These are phyloP conservation scores for Fraxinus ornus DNA, from an alignment of 305 asterid genomes.

Conservation along the genomic window DNA sequence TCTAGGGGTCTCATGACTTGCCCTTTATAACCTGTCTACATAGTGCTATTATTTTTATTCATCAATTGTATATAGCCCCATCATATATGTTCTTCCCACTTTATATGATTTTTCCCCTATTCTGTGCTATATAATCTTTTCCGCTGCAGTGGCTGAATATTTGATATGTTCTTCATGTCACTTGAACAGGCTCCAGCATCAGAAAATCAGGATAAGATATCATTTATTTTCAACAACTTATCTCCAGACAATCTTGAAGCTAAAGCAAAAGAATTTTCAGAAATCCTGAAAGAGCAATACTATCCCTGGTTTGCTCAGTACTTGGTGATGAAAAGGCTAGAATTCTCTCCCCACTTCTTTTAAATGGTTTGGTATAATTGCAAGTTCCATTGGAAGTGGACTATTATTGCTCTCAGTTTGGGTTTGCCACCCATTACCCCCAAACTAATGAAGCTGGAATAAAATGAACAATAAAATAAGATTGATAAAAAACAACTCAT, in stretches of 20 bases:
- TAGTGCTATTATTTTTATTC: background rate
- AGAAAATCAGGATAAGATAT: slow-evolving; percentile 92
- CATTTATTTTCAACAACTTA: slow-evolving; percentile 82
- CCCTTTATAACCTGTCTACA: background rate
- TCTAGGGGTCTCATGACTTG: background rate
- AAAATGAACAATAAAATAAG: slow-evolving; percentile 4
- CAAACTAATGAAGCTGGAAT: slow-evolving; percentile 13
- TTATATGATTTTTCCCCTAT: background rate
- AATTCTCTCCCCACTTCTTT: slow-evolving; percentile 2
- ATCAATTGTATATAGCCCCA: background rate
- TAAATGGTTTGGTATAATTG: slow-evolving; percentile 5
- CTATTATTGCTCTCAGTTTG: slow-evolving; percentile 13
- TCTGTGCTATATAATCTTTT: slow-evolving; percentile 16
- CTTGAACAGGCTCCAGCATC: slow-evolving; percentile 82
- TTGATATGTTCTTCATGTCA: slow-evolving; percentile 11
- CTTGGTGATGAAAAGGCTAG: slow-evolving; percentile 96
- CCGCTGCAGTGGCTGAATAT: slow-evolving; percentile 13
- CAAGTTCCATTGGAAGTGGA: slow-evolving; percentile 4
- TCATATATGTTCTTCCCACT: background rate
- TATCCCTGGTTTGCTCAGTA: slow-evolving; percentile 99
- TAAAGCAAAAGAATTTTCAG: slow-evolving; percentile 88
- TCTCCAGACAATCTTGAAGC: slow-evolving; percentile 79
- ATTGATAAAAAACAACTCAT: background rate
- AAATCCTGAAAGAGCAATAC: slow-evolving; percentile 66
- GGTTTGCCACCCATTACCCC: background rate